phyloP scores from a whole-genome alignment of 2,329 filamentous ascomycete species.

The Fusarium equiseti region DNA sequence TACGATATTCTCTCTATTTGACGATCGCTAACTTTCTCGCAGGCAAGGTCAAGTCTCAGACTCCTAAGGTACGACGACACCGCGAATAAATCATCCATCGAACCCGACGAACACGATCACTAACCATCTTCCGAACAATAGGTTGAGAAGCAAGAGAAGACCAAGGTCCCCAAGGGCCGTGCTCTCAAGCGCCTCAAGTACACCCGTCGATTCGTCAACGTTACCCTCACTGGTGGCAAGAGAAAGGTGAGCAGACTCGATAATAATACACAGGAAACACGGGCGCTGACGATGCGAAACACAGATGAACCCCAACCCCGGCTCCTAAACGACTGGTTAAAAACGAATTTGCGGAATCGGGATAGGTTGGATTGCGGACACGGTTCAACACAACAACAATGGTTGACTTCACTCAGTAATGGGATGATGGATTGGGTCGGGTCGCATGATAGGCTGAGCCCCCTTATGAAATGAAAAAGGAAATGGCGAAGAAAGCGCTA shows the following conservation, averaged over 20 bases:
- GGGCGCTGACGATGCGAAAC: constrained; percentile 45
- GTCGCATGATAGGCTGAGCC: constrained; percentile 54
- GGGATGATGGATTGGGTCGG: constrained; percentile 54
- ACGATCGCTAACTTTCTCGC: constrained; percentile 69
- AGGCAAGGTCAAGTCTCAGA: constrained; percentile 98
- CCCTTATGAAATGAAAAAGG: constrained; percentile 47
- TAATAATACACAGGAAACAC: background rate
- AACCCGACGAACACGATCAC: constrained; percentile 48
- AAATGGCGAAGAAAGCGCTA: constrained; percentile 54
- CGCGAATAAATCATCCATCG: constrained; percentile 34
- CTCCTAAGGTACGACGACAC: constrained; percentile 78
- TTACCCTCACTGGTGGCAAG: constrained; percentile 97
- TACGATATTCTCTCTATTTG: constrained; percentile 14
- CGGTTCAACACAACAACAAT: constrained; percentile 49
- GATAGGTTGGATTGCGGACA: constrained; percentile 49
- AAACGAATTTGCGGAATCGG: constrained; percentile 45
- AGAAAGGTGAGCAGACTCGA: constrained; percentile 77
- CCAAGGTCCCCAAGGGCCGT: constrained; percentile 96
- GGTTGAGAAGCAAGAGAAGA: constrained; percentile 94
- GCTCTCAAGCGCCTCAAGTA: constrained; percentile 97
- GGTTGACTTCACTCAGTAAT: constrained; percentile 49
- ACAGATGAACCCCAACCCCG: constrained; percentile 92
- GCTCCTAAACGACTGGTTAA: constrained; percentile 64
- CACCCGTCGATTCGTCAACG: constrained; percentile 98
- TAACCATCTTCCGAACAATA: constrained; percentile 54